phyloP scores from a whole-genome alignment of 2,329 filamentous ascomycete species.

The Diaporthe ampelina region DNA sequence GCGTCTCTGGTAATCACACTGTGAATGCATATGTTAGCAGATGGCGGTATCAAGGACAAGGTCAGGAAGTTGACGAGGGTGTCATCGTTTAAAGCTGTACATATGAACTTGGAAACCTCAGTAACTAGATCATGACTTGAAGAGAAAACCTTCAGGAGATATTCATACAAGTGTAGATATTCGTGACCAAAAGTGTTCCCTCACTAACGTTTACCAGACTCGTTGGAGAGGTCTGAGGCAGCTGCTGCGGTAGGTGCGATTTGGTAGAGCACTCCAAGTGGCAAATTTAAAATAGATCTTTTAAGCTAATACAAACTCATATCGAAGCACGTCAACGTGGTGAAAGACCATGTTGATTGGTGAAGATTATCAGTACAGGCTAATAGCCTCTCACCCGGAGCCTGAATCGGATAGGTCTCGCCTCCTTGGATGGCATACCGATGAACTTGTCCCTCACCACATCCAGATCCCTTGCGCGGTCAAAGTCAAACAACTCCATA shows the following conservation, averaged over 20 bases:
- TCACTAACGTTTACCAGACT: no score
- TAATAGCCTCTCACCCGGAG: not conserved
- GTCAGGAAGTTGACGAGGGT: slow-evolving; percentile 4
- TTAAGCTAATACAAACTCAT: no score
- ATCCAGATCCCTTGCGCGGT: slow-evolving; percentile 2
- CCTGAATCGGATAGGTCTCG: slow-evolving; percentile 14
- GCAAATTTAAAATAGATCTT: no score
- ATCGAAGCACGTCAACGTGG: not conserved
- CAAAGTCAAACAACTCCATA: slow-evolving; percentile 20
- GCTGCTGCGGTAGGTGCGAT: no score
- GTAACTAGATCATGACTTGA: not conserved
- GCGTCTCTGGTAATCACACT: not conserved
- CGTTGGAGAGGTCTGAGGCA: no score
- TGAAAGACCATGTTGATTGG: not conserved
- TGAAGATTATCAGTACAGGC: not conserved
- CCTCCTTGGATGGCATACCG: slow-evolving; percentile 3
- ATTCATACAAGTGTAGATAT: no score
- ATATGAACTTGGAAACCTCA: not conserved
- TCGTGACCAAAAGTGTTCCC: no score
- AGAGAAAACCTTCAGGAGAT: no score
- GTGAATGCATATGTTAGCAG: not conserved
- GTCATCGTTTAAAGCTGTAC: not conserved
- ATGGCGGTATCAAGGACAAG: slow-evolving; percentile 4
- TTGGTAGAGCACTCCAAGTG: no score
- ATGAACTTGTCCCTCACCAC: slow-evolving; percentile 22